Evolutionary conservation across 176 grass and related monocot genomes (phyloP).

Genomic region (Zoysia pacifica): DNA sequence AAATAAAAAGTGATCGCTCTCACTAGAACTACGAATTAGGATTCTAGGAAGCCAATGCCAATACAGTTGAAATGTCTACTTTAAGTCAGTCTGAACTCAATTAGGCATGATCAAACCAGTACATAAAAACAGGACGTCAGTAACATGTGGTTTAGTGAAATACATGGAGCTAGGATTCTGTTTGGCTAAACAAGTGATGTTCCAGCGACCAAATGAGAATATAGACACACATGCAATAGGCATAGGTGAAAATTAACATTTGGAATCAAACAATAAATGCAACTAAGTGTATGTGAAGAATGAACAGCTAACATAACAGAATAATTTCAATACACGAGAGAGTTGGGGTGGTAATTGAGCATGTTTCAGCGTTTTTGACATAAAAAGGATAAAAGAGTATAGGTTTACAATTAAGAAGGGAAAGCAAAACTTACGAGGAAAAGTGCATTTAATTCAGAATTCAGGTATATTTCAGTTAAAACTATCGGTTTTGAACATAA

Average conservation of each 20-base stretch:
- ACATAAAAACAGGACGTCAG: neutral
- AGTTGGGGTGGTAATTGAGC: neutral
- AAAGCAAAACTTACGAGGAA: neutral
- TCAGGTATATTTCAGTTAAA: constrained; percentile 13
- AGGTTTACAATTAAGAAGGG: neutral
- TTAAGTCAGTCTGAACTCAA: neutral
- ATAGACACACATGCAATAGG: neutral
- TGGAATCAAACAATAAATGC: neutral
- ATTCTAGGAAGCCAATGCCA: neutral
- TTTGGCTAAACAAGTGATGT: neutral
- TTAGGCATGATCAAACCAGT: neutral
- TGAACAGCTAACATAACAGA: neutral
- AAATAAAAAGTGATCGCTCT: neutral
- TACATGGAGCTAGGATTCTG: neutral
- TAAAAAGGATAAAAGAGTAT: neutral
- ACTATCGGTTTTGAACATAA: constrained; percentile 5
- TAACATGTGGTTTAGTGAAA: neutral
- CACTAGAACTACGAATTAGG: neutral
- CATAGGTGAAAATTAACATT: neutral
- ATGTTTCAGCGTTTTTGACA: neutral
- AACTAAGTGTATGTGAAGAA: neutral
- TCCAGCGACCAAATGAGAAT: neutral
- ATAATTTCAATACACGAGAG: neutral
- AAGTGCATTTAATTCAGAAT: neutral
- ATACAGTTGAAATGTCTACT: neutral